Evolutionary conservation across 176 grass and related monocot species (phyloP), one percentile per base, ranked within the genome.

Genomic region (Aegilops tauschii): DNA sequence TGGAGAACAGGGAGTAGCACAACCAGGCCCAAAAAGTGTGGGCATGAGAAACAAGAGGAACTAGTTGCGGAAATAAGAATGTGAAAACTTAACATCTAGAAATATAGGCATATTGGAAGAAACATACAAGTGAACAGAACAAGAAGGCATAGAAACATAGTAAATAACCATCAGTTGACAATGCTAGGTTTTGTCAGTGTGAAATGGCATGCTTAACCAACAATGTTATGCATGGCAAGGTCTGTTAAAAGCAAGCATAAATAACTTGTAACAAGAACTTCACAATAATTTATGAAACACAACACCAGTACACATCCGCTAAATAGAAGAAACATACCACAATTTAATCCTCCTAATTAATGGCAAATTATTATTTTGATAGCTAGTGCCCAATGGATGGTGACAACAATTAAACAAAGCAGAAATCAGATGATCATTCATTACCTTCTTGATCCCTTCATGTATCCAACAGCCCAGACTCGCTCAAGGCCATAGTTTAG

Each of bases 381-480:
- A 78, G 3, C n/a, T 29, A 76, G n/a, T n/a, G 12, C 39, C n/a
- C 42, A 45, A 34, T 77, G 20, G 3, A 83, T 12, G 77, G 76
- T 28, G 9, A 3, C 31, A 27, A 11, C 56, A 82, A 67, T 35
- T 5, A 79, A 69, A 56, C 9, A 73, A 76, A 85, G 29, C 6
- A 86, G 68, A 61, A 64, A 50, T 69, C 77, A 59, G 67, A 69
- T 56, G 5, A 74, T 80, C 59, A 89, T 82, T 9, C 63, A 49
- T 21, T 92, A 98, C 97, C 97, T 96, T 87, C 97, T 96, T 75
- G 97, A 98, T 80, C 97, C 97, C 83, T 96, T 98, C 76, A 94
- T 92, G 92, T 91, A 98, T 90, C 94, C 97, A 61, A 98, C 49
- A 78, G 97, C 92, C 97, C 97, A 98, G 67, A 98, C 97, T 83